Evolutionary conservation across 2,329 filamentous ascomycete genomes (phyloP), one percentile per base, ranked within the genome.

Genomic region (Zasmidium angulare): DNA sequence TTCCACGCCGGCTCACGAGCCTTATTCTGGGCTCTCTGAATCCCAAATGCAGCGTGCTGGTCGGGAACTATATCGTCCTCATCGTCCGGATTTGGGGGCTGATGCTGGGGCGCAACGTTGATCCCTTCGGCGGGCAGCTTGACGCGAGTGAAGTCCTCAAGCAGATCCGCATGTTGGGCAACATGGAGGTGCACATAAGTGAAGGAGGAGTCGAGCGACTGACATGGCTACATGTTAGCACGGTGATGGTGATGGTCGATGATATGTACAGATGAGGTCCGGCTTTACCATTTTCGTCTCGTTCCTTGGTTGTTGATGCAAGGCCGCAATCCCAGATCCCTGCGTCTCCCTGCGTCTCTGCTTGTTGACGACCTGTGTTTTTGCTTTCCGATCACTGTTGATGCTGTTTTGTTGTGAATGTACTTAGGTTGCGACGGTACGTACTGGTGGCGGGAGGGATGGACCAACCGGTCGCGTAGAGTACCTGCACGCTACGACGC

Each of bases 41-140:
- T 95, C 43, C 90, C 91, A 73, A 95, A 95, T 0, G 90, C 91
- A 12, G 90, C 90, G 72, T 95, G 90, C 77, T 95, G 90, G 74
- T 95, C 90, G 0, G 91, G 90, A 3, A 95, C 90, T 2, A 95
- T 89, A 70, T 95, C 90, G 71, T 95, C 91, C 76, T 95, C 79
- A 62, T 95, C 90, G 75, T 95, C 90, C 0, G 91, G 90, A 72
- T 95, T 93, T 71, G 92, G 82, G 46, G 90, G 91, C 73, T 91
- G 89, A 72, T 92, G 86, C 63, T 91, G 85, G 7, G 86, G 86
- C 31, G 89, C 86, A n/a, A 96, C 89, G 74, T 90, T 89, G 72
- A 95, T 90, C 58, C 93, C 89, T 76, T 95, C 90, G 62, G 77
- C 73, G 2, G 72, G 68, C 3, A 77, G 70, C 53, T 73, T 72